These are phyloP conservation scores for Vitis cinerea DNA, from an alignment of 164 flowering plant genomes.

Conservation along the genomic window DNA sequence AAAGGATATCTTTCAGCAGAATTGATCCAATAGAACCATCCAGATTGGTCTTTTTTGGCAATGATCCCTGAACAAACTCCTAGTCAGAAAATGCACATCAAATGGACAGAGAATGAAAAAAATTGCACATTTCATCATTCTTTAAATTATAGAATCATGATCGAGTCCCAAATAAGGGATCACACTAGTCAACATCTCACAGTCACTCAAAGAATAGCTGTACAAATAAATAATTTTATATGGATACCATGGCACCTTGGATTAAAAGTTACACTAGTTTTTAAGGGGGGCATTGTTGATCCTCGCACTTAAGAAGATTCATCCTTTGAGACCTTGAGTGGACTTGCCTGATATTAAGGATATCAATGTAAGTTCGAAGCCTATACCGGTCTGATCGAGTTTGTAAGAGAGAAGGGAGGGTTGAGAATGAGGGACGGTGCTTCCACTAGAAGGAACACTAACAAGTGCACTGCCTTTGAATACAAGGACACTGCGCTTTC, in stretches of 20 bases:
- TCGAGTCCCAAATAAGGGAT: conserved; percentile 2
- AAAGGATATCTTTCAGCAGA: too few species aligned
- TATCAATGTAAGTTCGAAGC: conserved; percentile 64
- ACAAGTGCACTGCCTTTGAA: conserved; percentile 70
- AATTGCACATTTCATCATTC: conserved; percentile 6
- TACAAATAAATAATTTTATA: conserved; percentile 48
- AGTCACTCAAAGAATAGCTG: conserved; percentile 51
- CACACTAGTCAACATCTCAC: not conserved
- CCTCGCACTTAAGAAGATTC: conserved; percentile 61
- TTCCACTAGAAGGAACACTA: conserved; percentile 80
- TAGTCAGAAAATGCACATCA: not conserved
- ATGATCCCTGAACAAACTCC: too few species aligned
- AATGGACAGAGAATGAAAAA: not conserved
- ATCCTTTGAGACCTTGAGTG: conserved; percentile 30
- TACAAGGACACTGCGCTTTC: conserved; percentile 62
- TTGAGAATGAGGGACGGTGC: conserved; percentile 87
- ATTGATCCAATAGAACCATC: too few species aligned
- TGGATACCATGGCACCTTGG: not conserved
- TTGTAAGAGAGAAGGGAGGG: conserved; percentile 82
- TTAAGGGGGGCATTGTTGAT: conserved; percentile 37
- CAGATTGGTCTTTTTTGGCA: too few species aligned
- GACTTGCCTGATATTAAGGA: conserved; percentile 68
- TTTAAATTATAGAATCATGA: conserved; percentile 7
- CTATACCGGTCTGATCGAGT: conserved; percentile 60
- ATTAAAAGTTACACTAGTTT: not conserved